Evolutionary conservation across 805 yeast genomes (phyloP).

Genomic region (Lachancea sp.): DNA sequence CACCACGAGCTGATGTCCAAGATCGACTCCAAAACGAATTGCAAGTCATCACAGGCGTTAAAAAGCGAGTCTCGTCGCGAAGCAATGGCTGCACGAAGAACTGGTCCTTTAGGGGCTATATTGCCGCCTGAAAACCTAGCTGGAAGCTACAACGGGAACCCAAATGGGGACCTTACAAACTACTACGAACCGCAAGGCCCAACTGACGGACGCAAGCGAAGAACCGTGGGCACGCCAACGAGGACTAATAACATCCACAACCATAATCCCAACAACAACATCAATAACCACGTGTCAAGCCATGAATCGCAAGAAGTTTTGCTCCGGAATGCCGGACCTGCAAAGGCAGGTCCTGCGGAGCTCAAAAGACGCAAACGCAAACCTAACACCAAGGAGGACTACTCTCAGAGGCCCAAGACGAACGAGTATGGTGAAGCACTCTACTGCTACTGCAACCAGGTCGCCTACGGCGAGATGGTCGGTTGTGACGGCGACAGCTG

Average conservation of each 20-base stretch:
- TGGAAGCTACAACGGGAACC: background rate
- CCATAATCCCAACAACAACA: conserved; percentile 10
- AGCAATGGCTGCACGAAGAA: conserved; percentile 73
- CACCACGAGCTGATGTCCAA: conserved; percentile 34
- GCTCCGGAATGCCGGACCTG: conserved; percentile 4
- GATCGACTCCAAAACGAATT: conserved; percentile 19
- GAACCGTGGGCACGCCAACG: conserved; percentile 8
- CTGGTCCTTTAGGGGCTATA: background rate
- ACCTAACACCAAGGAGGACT: conserved; percentile 7
- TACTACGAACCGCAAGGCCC: conserved; percentile 4
- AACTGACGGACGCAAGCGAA: conserved; percentile 8
- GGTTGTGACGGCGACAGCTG: conserved; percentile 96
- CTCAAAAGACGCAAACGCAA: conserved; percentile 11
- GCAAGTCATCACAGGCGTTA: conserved; percentile 60
- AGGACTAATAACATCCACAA: conserved; percentile 5
- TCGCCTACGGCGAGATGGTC: conserved; percentile 97
- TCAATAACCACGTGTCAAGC: background rate
- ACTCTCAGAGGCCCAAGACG: conserved; percentile 15
- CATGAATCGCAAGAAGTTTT: background rate
- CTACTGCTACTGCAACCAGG: conserved; percentile 94
- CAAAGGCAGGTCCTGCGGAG: conserved; percentile 9
- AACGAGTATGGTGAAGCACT: conserved; percentile 60
- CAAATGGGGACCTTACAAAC: conserved; percentile 5
- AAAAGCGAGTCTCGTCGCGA: conserved; percentile 84
- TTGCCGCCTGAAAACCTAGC: background rate